These are phyloP conservation scores for Ambrosiella beaveri DNA, from an alignment of 2,329 filamentous ascomycete species.

Conservation along the genomic window DNA sequence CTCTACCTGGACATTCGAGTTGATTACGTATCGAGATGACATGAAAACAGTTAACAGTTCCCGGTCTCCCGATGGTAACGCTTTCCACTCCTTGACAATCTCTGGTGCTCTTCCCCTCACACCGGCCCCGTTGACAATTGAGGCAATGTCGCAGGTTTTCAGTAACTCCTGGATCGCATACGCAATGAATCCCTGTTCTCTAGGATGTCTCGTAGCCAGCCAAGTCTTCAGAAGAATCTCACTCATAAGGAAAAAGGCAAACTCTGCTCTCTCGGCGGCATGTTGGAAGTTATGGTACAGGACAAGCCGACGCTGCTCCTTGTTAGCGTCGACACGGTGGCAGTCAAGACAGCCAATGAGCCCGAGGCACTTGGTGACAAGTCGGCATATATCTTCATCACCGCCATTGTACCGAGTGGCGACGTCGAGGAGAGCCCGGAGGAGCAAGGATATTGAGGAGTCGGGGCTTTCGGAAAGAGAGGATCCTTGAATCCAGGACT, in stretches of 20 bases:
- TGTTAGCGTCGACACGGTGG: conserved; percentile 65
- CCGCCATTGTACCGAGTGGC: conserved; percentile 60
- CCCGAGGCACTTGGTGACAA: conserved; percentile 71
- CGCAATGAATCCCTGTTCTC: conserved; percentile 76
- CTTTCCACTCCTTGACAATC: conserved; percentile 57
- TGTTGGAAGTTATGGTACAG: conserved; percentile 74
- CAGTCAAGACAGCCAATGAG: conserved; percentile 83
- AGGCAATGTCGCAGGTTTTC: conserved; percentile 55
- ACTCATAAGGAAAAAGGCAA: conserved; percentile 70
- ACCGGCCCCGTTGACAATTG: conserved; percentile 25
- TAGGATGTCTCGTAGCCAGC: conserved; percentile 72
- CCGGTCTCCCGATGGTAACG: conserved; percentile 58
- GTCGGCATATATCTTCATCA: conserved; percentile 46
- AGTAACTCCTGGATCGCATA: conserved; percentile 90
- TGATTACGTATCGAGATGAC: conserved; percentile 64
- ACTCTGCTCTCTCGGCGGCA: conserved; percentile 63
- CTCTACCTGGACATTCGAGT: conserved; percentile 36
- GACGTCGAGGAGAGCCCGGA: conserved; percentile 69
- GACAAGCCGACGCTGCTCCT: conserved; percentile 67
- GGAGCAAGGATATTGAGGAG: conserved; percentile 50
- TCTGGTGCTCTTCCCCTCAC: conserved; percentile 30
- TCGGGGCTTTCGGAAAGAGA: conserved; percentile 73
- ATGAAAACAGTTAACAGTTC: conserved; percentile 80
- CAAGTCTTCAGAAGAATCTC: conserved; percentile 84
- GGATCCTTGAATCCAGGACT: conserved; percentile 62